Conservation (phyloP, 306 rosid genomes). For the Nissolia schottii region DNA sequence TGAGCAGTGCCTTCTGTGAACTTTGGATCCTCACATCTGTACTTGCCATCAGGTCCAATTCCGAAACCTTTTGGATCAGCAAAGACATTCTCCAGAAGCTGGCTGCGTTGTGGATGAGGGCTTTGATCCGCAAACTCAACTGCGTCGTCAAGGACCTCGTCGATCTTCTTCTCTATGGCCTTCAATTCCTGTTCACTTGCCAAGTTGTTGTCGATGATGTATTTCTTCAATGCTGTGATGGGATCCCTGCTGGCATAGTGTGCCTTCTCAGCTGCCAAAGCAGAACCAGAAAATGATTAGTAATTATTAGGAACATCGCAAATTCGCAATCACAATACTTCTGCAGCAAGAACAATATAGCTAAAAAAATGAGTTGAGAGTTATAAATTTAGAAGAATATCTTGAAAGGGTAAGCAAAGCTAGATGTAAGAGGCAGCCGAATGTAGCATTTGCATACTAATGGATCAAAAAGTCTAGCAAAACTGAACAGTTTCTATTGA, state of each 20-base stretch:
- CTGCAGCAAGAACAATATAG: not conserved
- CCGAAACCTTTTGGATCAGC: conserved; percentile 99
- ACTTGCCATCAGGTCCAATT: conserved; percentile 91
- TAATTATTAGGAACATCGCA: not conserved
- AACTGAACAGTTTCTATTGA: not conserved
- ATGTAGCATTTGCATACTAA: not conserved
- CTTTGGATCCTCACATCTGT: conserved; percentile 98
- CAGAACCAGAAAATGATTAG: not conserved
- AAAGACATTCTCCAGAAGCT: conserved; percentile 94
- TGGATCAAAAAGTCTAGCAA: not conserved
- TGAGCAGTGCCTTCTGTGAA: conserved; percentile 97
- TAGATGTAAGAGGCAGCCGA: not conserved
- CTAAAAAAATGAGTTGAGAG: not conserved
- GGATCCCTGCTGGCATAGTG: conserved; percentile 92
- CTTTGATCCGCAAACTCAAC: conserved; percentile 92
- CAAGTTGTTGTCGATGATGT: conserved; percentile 66
- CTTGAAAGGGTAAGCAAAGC: not conserved
- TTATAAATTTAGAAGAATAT: not conserved
- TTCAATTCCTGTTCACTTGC: conserved; percentile 75
- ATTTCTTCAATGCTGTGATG: conserved; percentile 71
- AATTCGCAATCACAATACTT: not conserved
- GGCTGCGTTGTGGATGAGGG: conserved; percentile 78
- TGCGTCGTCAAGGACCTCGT: conserved; percentile 70
- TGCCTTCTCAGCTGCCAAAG: conserved; percentile 87
- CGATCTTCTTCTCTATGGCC: conserved; percentile 76